phyloP scores from a whole-genome alignment of 805 yeast species.

The Zygotorulaspora sp. region DNA sequence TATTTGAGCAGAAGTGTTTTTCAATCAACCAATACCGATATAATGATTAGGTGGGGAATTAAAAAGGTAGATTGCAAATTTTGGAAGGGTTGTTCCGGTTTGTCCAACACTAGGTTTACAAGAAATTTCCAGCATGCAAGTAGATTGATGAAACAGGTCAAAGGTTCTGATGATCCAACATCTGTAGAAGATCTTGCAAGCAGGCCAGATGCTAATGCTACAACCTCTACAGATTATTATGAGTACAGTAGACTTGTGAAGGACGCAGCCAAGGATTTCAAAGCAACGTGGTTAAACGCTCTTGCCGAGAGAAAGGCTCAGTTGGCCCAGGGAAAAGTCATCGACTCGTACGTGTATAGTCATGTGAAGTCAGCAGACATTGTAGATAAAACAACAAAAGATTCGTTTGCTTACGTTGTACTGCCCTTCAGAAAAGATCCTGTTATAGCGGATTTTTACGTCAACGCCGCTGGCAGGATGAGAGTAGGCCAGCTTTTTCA shows the following conservation, averaged over 20 bases:
- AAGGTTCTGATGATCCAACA: slow-evolving; percentile 8
- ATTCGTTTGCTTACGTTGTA: slow-evolving; percentile 64
- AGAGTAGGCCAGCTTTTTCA: slow-evolving; percentile 92
- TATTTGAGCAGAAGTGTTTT: too few species aligned
- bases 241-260: slow-evolving; percentile 45
- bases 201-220: slow-evolving; percentile 67
- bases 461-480: slow-evolving; percentile 85
- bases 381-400: slow-evolving; percentile 67
- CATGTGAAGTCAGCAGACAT: slow-evolving; percentile 68
- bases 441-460: slow-evolving; percentile 80
- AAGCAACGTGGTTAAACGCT: slow-evolving; percentile 85
- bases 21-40: too few species aligned
- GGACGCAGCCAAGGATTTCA: slow-evolving; percentile 31
- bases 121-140: slow-evolving; percentile 4
- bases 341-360: slow-evolving; percentile 66
- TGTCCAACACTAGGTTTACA: not conserved
- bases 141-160: slow-evolving; percentile 1
- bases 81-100: not conserved
- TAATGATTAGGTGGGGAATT: not conserved
- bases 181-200: slow-evolving; percentile 19
- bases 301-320: slow-evolving; percentile 67
- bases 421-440: slow-evolving; percentile 82
- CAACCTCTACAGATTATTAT: slow-evolving; percentile 55
- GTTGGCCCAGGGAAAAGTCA: slow-evolving; percentile 63
- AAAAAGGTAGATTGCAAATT: not conserved